These are phyloP conservation scores for Larix sibirica DNA, from an alignment of 83 land plant species.

Conservation along the genomic window DNA sequence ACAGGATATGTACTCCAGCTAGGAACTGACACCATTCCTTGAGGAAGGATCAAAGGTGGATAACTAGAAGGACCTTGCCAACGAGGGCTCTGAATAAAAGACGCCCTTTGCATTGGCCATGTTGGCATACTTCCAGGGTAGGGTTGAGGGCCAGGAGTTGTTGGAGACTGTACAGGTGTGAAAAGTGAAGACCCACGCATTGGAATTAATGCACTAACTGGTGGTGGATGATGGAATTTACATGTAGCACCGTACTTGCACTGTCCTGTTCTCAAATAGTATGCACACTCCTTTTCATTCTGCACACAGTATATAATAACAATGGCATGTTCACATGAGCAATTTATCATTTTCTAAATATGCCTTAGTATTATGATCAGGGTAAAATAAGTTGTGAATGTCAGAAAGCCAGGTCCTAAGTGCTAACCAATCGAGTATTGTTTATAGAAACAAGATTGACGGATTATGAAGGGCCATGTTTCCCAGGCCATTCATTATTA, in stretches of 20 bases:
- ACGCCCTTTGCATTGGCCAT: slow-evolving; percentile 79
- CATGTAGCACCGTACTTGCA: slow-evolving; percentile 94
- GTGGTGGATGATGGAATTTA: slow-evolving; percentile 97
- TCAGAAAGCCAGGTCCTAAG: not conserved
- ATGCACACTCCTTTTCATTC: slow-evolving; percentile 92
- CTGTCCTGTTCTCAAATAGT: slow-evolving; percentile 89
- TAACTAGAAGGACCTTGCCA: slow-evolving; percentile 86
- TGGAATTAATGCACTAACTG: slow-evolving; percentile 61
- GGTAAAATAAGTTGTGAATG: not conserved
- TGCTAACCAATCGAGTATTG: not conserved
- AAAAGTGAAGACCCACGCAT: slow-evolving; percentile 71
- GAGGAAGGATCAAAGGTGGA: slow-evolving; percentile 75
- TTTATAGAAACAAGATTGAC: not conserved
- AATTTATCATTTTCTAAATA: not conserved
- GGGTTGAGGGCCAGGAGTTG: slow-evolving; percentile 67
- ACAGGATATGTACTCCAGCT: slow-evolving; percentile 73
- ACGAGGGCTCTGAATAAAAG: slow-evolving; percentile 76
- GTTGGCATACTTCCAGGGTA: slow-evolving; percentile 62
- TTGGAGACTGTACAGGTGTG: slow-evolving; percentile 63
- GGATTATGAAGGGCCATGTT: not conserved
- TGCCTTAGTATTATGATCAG: not conserved
- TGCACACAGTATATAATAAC: slow-evolving; percentile 29
- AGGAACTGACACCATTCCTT: slow-evolving; percentile 76
- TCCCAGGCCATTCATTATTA: slow-evolving; percentile 1
- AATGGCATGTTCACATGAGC: not conserved